Percentiles rank a stretch among this genome's conserved stretches.
Conservation (phyloP, 768 basidiomycete genomes). For the Suillus clintonianus region DNA sequence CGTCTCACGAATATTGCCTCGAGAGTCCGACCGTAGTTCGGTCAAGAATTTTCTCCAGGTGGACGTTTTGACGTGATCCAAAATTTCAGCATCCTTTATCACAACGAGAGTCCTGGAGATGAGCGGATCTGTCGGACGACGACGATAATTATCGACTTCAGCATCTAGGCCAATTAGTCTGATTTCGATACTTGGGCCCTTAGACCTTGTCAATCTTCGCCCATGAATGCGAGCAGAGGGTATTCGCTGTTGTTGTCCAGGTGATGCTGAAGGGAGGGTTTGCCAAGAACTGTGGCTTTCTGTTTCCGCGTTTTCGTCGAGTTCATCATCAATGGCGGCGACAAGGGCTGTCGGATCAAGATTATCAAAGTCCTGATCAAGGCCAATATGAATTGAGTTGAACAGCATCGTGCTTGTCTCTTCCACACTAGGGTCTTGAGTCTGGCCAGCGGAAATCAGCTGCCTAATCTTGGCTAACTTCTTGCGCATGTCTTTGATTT, state of each 20-base stretch:
- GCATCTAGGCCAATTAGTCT: conserved; percentile 62
- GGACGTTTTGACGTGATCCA: conserved; percentile 97
- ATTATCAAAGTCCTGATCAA: conserved; percentile 75
- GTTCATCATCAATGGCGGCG: conserved; percentile 90
- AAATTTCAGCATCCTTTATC: conserved; percentile 78
- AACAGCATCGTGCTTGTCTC: conserved; percentile 77
- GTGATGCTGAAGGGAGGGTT: conserved; percentile 62
- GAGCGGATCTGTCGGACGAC: conserved; percentile 51
- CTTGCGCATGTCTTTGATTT: conserved; percentile 84
- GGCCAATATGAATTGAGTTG: conserved; percentile 92
- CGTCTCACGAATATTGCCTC: conserved; percentile 87
- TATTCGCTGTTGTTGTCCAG: conserved; percentile 40
- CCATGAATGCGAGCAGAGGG: conserved; percentile 45
- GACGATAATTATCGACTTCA: conserved; percentile 66
- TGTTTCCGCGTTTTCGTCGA: conserved; percentile 69
- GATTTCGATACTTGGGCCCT: conserved; percentile 82
- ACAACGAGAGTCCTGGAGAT: conserved; percentile 70
- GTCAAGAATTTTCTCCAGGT: conserved; percentile 99
- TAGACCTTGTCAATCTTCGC: conserved; percentile 71
- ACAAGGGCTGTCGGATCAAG: conserved; percentile 77
- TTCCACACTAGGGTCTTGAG: conserved; percentile 74
- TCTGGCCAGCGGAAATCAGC: conserved; percentile 87
- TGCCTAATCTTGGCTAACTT: conserved; percentile 88
- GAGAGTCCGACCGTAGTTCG: conserved; percentile 77
- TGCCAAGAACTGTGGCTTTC: conserved; percentile 82